Percentiles rank a stretch among this genome's conserved stretches.
These are phyloP conservation scores for Microthlaspi erraticum DNA, from an alignment of 345 rosid species.

Conservation along the genomic window DNA sequence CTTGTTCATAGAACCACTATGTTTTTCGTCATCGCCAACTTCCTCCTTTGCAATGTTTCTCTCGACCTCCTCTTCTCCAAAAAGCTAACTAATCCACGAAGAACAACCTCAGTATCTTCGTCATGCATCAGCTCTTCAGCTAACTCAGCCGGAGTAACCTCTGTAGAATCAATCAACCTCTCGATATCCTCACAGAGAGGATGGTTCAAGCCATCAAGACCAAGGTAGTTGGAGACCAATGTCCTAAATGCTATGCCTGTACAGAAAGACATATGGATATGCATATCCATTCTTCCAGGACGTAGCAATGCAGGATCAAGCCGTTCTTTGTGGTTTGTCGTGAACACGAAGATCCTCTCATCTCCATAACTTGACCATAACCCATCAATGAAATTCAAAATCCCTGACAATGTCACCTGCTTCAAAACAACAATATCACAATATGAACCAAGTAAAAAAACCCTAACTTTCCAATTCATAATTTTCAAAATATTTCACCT, in stretches of 20 bases:
- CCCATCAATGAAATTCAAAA: slow-evolving; percentile 46
- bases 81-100: slow-evolving; percentile 43
- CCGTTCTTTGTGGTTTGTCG: slow-evolving; percentile 44
- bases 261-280: slow-evolving; percentile 51
- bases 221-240: slow-evolving; percentile 52
- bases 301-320: slow-evolving; percentile 47
- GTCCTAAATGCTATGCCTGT: slow-evolving; percentile 48
- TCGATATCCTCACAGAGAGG: slow-evolving; percentile 44
- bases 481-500: slow-evolving; percentile 8
- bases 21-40: slow-evolving; percentile 29
- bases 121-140: slow-evolving; percentile 60
- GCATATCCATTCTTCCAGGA: slow-evolving; percentile 55
- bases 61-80: slow-evolving; percentile 47
- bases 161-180: slow-evolving; percentile 34
- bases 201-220: slow-evolving; percentile 39
- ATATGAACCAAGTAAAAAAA: too few species aligned
- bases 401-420: slow-evolving; percentile 46
- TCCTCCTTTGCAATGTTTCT: slow-evolving; percentile 15
- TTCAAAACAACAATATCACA: too few species aligned
- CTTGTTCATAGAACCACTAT: not conserved
- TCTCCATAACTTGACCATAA: slow-evolving; percentile 49
- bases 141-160: slow-evolving; percentile 56
- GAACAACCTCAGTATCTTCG: slow-evolving; percentile 49
- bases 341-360: slow-evolving; percentile 47
- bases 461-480: too few species aligned